Conservation (phyloP, 2,329 filamentous ascomycete species). For the Botrytis hyacinthi region DNA sequence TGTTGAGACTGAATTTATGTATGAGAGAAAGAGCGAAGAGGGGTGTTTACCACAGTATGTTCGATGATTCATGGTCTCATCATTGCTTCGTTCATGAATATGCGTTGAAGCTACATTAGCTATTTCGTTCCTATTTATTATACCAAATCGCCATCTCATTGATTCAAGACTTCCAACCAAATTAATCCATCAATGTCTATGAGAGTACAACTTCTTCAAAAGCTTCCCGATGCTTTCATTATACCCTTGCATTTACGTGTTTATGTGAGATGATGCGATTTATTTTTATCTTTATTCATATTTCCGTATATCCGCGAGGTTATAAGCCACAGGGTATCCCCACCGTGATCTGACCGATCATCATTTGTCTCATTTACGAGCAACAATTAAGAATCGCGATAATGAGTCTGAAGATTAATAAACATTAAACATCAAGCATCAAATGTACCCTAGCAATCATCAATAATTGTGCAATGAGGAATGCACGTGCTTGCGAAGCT, state of each 20-base stretch:
- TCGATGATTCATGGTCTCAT: too few species aligned
- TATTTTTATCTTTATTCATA: neutral
- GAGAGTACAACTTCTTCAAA: neutral
- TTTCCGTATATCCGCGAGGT: conserved; percentile 13
- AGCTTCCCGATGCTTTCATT: neutral
- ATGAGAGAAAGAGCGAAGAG: neutral
- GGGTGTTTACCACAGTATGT: too few species aligned
- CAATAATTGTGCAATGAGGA: conserved; percentile 26
- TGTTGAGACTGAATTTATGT: neutral
- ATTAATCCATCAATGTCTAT: neutral
- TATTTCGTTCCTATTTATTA: neutral
- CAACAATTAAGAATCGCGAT: neutral
- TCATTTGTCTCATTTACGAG: conserved; percentile 11
- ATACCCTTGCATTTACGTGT: neutral
- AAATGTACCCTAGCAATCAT: neutral
- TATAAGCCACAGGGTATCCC: conserved; percentile 1
- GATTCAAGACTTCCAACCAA: neutral
- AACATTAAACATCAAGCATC: neutral
- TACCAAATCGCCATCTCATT: neutral
- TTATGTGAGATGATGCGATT: neutral
- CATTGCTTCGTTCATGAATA: neutral
- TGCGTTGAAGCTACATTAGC: neutral
- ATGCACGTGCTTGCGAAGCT: conserved; percentile 37
- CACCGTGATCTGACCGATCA: neutral
- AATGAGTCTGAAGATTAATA: neutral